Evolutionary conservation across 495 filamentous ascomycete species (phyloP).

Genomic region (Clavariopsis aquatica): DNA sequence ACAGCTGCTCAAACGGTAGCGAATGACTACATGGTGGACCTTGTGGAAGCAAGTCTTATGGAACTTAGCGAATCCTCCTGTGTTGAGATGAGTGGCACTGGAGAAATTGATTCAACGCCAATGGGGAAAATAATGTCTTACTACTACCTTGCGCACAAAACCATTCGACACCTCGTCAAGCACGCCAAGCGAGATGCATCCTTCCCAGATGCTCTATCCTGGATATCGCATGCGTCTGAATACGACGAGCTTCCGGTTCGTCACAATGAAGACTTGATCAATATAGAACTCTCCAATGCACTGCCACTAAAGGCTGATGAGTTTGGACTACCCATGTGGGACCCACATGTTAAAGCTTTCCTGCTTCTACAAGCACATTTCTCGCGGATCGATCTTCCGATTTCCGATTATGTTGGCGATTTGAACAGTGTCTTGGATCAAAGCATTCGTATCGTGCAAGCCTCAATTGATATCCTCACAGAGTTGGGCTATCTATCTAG

Average conservation of each 20-base stretch:
- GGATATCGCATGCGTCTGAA: conserved; percentile 92
- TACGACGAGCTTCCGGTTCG: conserved; percentile 98
- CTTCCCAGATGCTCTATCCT: conserved; percentile 83
- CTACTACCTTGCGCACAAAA: conserved; percentile 97
- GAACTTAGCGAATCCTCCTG: conserved; percentile 83
- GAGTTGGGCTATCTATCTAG: conserved; percentile 79
- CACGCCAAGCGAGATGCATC: conserved; percentile 74
- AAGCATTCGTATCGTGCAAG: conserved; percentile 90
- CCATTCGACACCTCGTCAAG: conserved; percentile 77
- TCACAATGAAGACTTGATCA: conserved; percentile 98
- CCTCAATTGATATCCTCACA: conserved; percentile 90
- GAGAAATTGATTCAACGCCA: conserved; percentile 83
- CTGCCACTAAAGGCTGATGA: conserved; percentile 67
- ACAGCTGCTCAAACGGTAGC: conserved; percentile 80
- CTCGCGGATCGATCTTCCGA: conserved; percentile 86
- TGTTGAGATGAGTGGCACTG: conserved; percentile 76
- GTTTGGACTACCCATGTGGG: conserved; percentile 90
- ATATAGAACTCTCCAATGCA: conserved; percentile 81
- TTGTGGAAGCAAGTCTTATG: conserved; percentile 81
- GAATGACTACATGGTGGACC: conserved; percentile 86
- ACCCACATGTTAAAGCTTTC: conserved; percentile 97
- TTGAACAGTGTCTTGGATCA: conserved; percentile 83
- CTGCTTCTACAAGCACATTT: conserved; percentile 92
- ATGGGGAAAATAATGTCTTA: conserved; percentile 98
- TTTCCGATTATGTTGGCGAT: conserved; percentile 96